Percentiles rank a stretch among this genome's conserved stretches.
Conservation (phyloP, 495 filamentous ascomycete genomes). For the Aspergillus heteromorphus region DNA sequence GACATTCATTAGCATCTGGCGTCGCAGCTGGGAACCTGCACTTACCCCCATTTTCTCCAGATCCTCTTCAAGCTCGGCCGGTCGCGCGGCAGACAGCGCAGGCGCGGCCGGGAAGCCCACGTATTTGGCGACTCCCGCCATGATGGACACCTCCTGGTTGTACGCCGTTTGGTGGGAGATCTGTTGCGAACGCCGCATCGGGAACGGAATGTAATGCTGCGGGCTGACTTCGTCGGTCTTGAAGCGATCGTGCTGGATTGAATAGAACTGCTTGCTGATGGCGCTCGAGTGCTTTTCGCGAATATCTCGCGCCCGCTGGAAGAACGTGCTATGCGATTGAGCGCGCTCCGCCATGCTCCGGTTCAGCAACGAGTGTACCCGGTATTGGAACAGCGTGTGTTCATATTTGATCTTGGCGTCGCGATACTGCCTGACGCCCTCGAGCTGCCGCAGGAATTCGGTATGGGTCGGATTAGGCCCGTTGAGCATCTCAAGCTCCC, state of each 20-base stretch:
- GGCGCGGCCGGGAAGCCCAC: slow-evolving; percentile 96
- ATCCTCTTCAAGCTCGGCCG: slow-evolving; percentile 76
- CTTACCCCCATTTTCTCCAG: slow-evolving; percentile 86
- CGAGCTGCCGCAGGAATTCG: slow-evolving; percentile 78
- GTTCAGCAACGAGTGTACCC: slow-evolving; percentile 62
- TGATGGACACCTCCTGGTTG: slow-evolving; percentile 86
- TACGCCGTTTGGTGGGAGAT: slow-evolving; percentile 77
- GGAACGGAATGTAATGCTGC: slow-evolving; percentile 71
- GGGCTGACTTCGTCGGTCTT: slow-evolving; percentile 74
- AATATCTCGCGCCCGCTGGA: slow-evolving; percentile 74
- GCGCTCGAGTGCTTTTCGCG: slow-evolving; percentile 74
- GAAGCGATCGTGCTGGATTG: slow-evolving; percentile 85
- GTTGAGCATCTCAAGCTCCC: slow-evolving; percentile 77
- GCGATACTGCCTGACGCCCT: slow-evolving; percentile 73
- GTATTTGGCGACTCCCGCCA: slow-evolving; percentile 88
- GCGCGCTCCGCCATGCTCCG: slow-evolving; percentile 72
- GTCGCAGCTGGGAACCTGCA: slow-evolving; percentile 20
- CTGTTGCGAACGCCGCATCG: slow-evolving; percentile 62
- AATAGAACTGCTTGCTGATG: slow-evolving; percentile 80
- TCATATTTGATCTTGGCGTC: slow-evolving; percentile 75
- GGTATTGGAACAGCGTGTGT: slow-evolving; percentile 63
- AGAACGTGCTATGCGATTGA: slow-evolving; percentile 80
- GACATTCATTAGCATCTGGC: slow-evolving; percentile 10
- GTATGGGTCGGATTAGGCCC: slow-evolving; percentile 76
- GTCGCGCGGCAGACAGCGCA: slow-evolving; percentile 62